phyloP scores from a whole-genome alignment of 78 protist species.

The Dictyostelium purpureum region DNA sequence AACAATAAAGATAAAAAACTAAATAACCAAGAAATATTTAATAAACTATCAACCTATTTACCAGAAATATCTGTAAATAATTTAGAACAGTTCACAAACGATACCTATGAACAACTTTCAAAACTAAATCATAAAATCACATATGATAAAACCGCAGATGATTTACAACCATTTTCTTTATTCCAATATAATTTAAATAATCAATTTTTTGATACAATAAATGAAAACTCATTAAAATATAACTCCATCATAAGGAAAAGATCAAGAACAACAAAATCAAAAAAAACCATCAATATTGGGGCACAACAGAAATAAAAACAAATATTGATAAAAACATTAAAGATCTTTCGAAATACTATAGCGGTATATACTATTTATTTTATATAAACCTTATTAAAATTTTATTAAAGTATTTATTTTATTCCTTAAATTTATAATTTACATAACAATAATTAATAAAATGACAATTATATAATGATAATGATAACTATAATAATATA shows the following conservation, averaged over 20 bases:
- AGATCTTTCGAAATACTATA: slow-evolving; percentile 11
- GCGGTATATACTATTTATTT: slow-evolving; percentile 32
- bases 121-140: not conserved
- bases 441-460: too few relatives aligned
- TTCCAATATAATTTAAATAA: not conserved
- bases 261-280: not conserved
- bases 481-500: too few relatives aligned
- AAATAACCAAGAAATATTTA: not conserved
- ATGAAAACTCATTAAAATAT: slow-evolving; percentile 50
- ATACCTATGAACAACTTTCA: not conserved
- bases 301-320: not conserved
- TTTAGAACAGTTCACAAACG: slow-evolving; percentile 10
- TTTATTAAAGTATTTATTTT: slow-evolving; percentile 30
- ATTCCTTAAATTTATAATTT: too few relatives aligned
- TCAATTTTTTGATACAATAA: slow-evolving; percentile 25
- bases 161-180: not conserved
- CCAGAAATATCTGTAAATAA: slow-evolving; percentile 22
- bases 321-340: not conserved
- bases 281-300: not conserved
- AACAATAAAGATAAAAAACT: not conserved
- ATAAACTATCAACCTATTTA: slow-evolving; percentile 35
- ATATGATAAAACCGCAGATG: not conserved
- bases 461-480: too few relatives aligned
- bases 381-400: not conserved
- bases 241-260: slow-evolving; percentile 33